Percentiles rank a stretch among this genome's conserved stretches.
phyloP scores from a whole-genome alignment of 805 yeast species.

The Suhomyces sp. region DNA sequence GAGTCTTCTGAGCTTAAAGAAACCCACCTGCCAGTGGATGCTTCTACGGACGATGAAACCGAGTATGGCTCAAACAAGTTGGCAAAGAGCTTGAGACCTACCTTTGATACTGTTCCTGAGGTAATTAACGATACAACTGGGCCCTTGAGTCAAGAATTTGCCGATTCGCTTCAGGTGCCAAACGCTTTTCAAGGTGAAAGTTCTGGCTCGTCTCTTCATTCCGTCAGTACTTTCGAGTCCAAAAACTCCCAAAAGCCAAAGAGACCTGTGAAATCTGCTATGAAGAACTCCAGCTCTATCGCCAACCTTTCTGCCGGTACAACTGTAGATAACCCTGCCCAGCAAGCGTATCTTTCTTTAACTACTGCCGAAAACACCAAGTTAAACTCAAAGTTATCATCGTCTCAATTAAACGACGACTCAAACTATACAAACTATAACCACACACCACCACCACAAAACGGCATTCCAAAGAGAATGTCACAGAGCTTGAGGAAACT shows the following conservation, averaged over 20 bases:
- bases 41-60: conserved; percentile 16
- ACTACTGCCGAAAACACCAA: conserved; percentile 81
- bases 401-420: conserved; percentile 32
- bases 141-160: conserved; percentile 23
- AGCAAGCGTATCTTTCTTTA: conserved; percentile 61
- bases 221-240: conserved; percentile 26
- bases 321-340: conserved; percentile 42
- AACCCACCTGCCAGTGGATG: conserved; percentile 1
- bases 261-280: conserved; percentile 51
- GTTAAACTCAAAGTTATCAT: conserved; percentile 58
- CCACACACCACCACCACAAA: conserved; percentile 1
- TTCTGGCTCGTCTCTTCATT: conserved; percentile 31
- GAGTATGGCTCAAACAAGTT: conserved; percentile 17
- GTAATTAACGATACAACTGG: conserved; percentile 19
- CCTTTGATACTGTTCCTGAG: conserved; percentile 29
- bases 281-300: conserved; percentile 38
- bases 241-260: conserved; percentile 15
- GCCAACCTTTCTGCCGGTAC: conserved; percentile 12
- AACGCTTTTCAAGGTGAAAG: conserved; percentile 12
- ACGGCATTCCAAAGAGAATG: conserved; percentile 17
- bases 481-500: conserved; percentile 29
- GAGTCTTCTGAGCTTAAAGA: conserved; percentile 20
- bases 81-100: conserved; percentile 28
- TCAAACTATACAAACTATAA: conserved; percentile 1
- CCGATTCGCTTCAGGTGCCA: conserved; percentile 22